A percentile compares a stretch with the other conserved stretches of the same genome.
These are phyloP conservation scores for Mucor mucedo DNA, from an alignment of 371 early-diverging fungal genomes.

Conservation along the genomic window DNA sequence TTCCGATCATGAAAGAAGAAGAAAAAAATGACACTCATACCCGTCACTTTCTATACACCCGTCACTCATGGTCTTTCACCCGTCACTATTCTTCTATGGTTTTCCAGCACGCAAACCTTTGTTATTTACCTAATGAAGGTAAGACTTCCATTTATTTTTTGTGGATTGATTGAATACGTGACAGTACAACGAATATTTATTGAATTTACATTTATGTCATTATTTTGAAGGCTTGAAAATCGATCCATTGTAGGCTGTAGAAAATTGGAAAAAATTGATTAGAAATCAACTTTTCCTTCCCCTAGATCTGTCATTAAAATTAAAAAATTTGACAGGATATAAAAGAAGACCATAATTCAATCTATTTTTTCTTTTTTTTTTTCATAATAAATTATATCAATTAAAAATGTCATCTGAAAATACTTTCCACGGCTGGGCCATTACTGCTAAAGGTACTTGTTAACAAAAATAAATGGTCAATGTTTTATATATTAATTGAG, in stretches of 20 bases:
- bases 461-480: not conserved
- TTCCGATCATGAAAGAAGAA: too few relatives aligned
- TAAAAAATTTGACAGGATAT: slow-evolving; percentile 1
- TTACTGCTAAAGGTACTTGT: slow-evolving; percentile 22
- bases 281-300: not conserved
- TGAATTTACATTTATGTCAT: too few relatives aligned
- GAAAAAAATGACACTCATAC: too few relatives aligned
- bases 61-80: not conserved
- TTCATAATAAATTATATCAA: not conserved
- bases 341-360: not conserved
- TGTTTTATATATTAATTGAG: slow-evolving; percentile 5
- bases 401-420: slow-evolving; percentile 4
- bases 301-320: not conserved
- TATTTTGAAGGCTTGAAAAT: too few relatives aligned
- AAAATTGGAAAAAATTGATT: not conserved
- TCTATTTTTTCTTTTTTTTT: not conserved
- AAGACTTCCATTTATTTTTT: not conserved
- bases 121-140: not conserved
- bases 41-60: too few relatives aligned
- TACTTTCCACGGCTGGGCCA: slow-evolving; percentile 36
- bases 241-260: too few relatives aligned
- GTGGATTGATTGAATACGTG: not conserved
- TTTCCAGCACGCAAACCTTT: not conserved
- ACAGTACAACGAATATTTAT: too few relatives aligned
- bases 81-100: not conserved